Evolutionary conservation across 352 stramenopile species (phyloP).

Genomic region (Phytophthora hibernalis): DNA sequence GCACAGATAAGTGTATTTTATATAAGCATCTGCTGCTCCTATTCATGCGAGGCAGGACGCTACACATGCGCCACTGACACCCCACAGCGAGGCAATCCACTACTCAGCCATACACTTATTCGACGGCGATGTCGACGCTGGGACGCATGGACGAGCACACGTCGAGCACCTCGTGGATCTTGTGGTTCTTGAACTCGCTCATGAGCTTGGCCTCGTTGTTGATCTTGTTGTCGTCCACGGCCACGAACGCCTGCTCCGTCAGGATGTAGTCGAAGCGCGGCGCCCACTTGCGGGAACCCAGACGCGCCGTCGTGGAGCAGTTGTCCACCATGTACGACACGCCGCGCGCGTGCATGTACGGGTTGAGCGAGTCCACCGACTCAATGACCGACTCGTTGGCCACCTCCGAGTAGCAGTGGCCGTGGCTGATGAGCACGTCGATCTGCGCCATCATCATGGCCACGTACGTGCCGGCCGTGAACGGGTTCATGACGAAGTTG

Average conservation of each 20-base stretch:
- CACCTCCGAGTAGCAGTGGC: constrained; percentile 98
- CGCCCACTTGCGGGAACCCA: constrained; percentile 97
- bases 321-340: constrained; percentile 99
- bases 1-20: not conserved
- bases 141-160: constrained; percentile 97
- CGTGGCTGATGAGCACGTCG: constrained; percentile 95
- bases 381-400: constrained; percentile 99
- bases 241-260: constrained; percentile 97
- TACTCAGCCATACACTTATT: constrained; percentile 50
- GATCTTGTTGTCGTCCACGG: constrained; percentile 95
- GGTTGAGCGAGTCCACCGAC: constrained; percentile 97
- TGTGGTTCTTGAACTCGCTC: constrained; percentile 95
- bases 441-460: constrained; percentile 99
- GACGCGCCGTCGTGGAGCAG: constrained; percentile 98
- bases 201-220: constrained; percentile 89
- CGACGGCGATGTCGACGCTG: constrained; percentile 95
- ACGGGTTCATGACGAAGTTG: constrained; percentile 97
- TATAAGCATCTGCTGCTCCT: not conserved
- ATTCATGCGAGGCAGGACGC: no score
- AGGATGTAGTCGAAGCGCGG: constrained; percentile 99
- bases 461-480: constrained; percentile 97
- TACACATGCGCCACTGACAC: constrained; percentile 9
- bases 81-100: constrained; percentile 15
- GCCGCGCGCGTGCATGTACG: constrained; percentile 98
- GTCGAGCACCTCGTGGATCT: constrained; percentile 96